A percentile compares a stretch with the other conserved stretches of the same genome.
These are phyloP conservation scores for Ophiostoma angusticollis DNA, from an alignment of 2,329 filamentous ascomycete species.

Conservation along the genomic window DNA sequence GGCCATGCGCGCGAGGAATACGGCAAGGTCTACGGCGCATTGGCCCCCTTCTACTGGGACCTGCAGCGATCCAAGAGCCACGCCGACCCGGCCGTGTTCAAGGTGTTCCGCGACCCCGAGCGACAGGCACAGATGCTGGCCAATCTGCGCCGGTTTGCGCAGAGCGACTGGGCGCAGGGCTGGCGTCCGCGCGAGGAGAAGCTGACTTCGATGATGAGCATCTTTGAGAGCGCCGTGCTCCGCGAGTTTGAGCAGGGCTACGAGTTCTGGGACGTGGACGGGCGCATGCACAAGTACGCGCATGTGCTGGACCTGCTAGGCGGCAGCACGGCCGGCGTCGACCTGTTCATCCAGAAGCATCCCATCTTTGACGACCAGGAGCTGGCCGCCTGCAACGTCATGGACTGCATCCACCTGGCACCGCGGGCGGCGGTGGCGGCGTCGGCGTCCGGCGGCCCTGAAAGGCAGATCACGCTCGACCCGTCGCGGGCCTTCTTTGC, in stretches of 20 bases:
- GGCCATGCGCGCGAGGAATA: conserved; percentile 83
- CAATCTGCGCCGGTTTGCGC: conserved; percentile 65
- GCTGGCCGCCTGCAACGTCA: conserved; percentile 52
- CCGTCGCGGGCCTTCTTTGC: conserved; percentile 76
- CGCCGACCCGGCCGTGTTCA: conserved; percentile 73
- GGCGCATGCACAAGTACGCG: conserved; percentile 78
- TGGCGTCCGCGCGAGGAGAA: conserved; percentile 59
- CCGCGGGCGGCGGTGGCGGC: conserved; percentile 16
- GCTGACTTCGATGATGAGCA: conserved; percentile 58
- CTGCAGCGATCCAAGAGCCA: conserved; percentile 58
- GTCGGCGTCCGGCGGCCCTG: conserved; percentile 8
- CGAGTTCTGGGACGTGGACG: conserved; percentile 76
- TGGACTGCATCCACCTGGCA: conserved; percentile 67
- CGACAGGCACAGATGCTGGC: conserved; percentile 81
- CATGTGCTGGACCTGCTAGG: conserved; percentile 74
- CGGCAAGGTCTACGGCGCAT: conserved; percentile 74
- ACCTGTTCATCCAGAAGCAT: conserved; percentile 82
- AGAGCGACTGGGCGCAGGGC: conserved; percentile 67
- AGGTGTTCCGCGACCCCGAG: conserved; percentile 75
- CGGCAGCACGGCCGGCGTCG: conserved; percentile 63
- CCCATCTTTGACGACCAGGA: conserved; percentile 66
- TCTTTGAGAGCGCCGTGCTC: conserved; percentile 84
- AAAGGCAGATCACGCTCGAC: conserved; percentile 60
- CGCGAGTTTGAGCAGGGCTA: conserved; percentile 90
- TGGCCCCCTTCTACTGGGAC: conserved; percentile 83